phyloP scores from a whole-genome alignment of 345 rosid genomes.

The Eucalyptus pauciflora region DNA sequence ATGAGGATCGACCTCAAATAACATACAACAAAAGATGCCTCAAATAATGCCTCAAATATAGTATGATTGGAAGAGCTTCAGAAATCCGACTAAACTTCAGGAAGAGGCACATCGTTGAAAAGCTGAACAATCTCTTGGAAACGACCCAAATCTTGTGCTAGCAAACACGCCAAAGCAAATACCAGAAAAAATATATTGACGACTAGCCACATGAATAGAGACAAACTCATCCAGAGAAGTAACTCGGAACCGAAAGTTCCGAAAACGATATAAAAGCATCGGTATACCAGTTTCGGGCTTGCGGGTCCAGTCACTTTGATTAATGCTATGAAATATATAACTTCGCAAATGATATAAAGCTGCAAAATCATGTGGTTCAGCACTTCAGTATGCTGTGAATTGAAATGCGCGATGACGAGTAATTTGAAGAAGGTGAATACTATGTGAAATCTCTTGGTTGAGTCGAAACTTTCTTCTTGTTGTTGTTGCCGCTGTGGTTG shows the following conservation, averaged over 20 bases:
- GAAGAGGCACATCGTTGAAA: fast-evolving
- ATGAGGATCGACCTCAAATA: too few relatives aligned
- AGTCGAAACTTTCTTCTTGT: fast-evolving
- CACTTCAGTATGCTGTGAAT: fast-evolving
- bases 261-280: fast-evolving
- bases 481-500: fast-evolving
- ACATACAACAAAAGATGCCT: too few relatives aligned
- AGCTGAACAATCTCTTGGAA: fast-evolving
- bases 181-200: neutral
- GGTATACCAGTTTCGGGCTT: fast-evolving
- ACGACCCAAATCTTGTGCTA: fast-evolving
- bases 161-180: neutral
- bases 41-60: neutral
- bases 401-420: fast-evolving
- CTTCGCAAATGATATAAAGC: neutral
- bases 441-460: neutral
- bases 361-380: fast-evolving
- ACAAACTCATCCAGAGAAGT: neutral
- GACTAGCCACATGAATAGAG: fast-evolving
- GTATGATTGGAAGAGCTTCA: neutral
- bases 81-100: fast-evolving
- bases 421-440: fast-evolving
- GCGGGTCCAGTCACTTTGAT: fast-evolving
- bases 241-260: fast-evolving
- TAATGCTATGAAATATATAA: fast-evolving